Evolutionary conservation across 2,329 filamentous ascomycete genomes (phyloP), one percentile per base, ranked within the genome.

Genomic region (Microcera coccophila): DNA sequence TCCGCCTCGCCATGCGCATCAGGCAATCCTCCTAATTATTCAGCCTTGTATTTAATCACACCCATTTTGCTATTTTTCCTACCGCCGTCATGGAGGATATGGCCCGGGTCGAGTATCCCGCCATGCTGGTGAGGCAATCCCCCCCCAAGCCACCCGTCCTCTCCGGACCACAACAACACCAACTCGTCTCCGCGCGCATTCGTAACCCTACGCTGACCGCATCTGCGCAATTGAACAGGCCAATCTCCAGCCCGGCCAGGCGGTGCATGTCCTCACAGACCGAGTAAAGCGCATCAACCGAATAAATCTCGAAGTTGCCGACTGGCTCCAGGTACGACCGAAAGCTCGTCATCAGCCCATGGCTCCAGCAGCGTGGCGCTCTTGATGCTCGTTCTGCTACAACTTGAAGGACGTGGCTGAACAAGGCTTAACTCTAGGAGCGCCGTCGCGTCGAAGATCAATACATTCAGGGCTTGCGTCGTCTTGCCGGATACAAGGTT

Each of bases 381-480:
- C 20, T 16, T 12, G 12, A 12, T 7, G 22, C 22, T 26, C 22
- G 12, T 26, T 18, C 12, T 16, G 36, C 16, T 20, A 36, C 19
- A 38, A 22, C 22, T 17, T 16, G n/a, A 18, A 5, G 29, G 15
- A n/a, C 29, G 15, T 9, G 15, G n/a, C 29, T 32, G 15, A 32
- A n/a, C 29, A 14, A n/a, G 11, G 16, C 38, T 10, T 20, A 50
- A 39, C 10, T 39, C 4, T 65, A 97, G 91, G 93, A 98, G 73
- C 88, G 93, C 57, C 85, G 90, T 64, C 86, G 83, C 59, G 77
- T 97, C 49, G 93, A 98, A 69, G 91, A 97, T 61, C 78, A 83
- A 61, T 98, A 98, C 68, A 87, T 88, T 36, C 75, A 82, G 58
- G 83, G 85, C 33, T 72, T 98, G 57, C 84, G 84, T 59, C 95